Percentiles rank a stretch among this genome's conserved stretches.
Evolutionary conservation across 768 basidiomycete genomes (phyloP).

Genomic region (Mycena belliarum): DNA sequence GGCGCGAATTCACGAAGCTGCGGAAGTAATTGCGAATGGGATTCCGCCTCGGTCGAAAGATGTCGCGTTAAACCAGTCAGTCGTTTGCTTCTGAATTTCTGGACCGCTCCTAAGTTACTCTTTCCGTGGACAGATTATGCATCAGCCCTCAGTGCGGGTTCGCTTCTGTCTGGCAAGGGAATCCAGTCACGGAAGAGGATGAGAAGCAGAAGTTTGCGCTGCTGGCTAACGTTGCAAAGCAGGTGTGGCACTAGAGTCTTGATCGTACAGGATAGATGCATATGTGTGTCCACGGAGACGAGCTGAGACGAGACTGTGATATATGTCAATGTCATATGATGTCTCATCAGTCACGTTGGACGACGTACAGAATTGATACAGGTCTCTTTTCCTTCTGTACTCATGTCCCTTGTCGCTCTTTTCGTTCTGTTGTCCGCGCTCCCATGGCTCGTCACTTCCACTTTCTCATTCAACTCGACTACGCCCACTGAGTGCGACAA

Average conservation of each 20-base stretch:
- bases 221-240: conserved; percentile 45
- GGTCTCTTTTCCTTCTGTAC: conserved; percentile 14
- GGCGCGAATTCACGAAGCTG: conserved; percentile 54
- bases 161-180: conserved; percentile 59
- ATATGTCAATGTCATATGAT: too few species aligned
- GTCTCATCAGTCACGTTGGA: too few species aligned
- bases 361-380: too few species aligned
- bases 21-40: conserved; percentile 46
- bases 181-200: conserved; percentile 55
- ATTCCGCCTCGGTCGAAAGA: conserved; percentile 44
- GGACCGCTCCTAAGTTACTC: not conserved
- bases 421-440: conserved; percentile 4
- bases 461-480: conserved; percentile 48
- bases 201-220: conserved; percentile 49
- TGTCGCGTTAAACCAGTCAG: conserved; percentile 55
- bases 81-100: conserved; percentile 9
- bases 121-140: conserved; percentile 40
- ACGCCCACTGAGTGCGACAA: conserved; percentile 61
- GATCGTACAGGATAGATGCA: too few species aligned
- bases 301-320: too few species aligned
- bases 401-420: conserved; percentile 13
- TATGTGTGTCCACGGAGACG: too few species aligned
- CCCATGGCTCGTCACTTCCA: conserved; percentile 24
- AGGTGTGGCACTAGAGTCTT: conserved; percentile 44
- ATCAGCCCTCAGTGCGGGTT: conserved; percentile 67